Percentiles rank a stretch among this genome's conserved stretches.
phyloP scores from a whole-genome alignment of 306 rosid genomes.

The Adenanthera pavonina region DNA sequence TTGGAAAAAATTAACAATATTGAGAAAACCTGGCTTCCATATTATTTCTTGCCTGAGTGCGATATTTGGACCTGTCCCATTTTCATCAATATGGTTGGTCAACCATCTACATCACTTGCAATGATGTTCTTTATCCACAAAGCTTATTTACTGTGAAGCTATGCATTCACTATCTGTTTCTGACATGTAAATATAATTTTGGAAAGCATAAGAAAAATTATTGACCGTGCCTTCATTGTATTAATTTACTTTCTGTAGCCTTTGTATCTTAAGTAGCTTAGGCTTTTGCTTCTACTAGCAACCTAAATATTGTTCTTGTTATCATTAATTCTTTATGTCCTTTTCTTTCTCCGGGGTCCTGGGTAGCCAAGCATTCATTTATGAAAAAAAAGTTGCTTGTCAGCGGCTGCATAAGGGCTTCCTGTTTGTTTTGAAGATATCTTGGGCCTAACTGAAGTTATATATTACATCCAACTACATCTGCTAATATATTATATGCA shows the following conservation, averaged over 20 bases:
- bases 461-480: background rate
- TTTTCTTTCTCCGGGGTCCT: background rate
- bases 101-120: conserved; percentile 20
- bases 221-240: background rate
- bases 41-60: background rate
- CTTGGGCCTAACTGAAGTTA: background rate
- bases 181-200: conserved; percentile 23
- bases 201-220: conserved; percentile 8
- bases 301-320: conserved; percentile 7
- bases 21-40: background rate
- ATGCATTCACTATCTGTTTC: conserved; percentile 6
- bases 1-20: conserved; percentile 11
- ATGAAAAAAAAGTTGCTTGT: too few relatives aligned
- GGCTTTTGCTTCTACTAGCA: background rate
- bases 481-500: background rate
- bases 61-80: conserved; percentile 8
- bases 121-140: background rate
- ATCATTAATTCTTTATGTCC: background rate
- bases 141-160: background rate
- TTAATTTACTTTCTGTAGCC: background rate
- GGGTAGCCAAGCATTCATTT: background rate
- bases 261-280: conserved; percentile 9
- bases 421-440: background rate
- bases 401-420: background rate
- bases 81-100: background rate